These are phyloP conservation scores for Eucalyptus marginata DNA, from an alignment of 345 rosid genomes.

Conservation along the genomic window DNA sequence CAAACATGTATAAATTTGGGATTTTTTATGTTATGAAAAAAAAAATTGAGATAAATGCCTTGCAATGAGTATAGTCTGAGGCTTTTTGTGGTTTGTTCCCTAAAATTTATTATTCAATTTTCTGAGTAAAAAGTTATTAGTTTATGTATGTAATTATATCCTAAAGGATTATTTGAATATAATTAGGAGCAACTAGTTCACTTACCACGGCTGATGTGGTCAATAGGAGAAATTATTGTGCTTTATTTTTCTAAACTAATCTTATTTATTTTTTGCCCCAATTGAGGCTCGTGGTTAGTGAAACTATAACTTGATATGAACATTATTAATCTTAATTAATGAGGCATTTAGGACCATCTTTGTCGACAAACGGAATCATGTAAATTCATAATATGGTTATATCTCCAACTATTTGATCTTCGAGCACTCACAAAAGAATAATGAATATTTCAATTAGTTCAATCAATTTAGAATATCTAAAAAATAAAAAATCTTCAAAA, in stretches of 20 bases:
- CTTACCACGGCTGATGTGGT: background rate
- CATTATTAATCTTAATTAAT: too few relatives aligned
- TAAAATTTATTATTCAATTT: background rate
- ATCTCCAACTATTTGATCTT: background rate
- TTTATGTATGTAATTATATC: background rate
- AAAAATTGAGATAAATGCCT: background rate
- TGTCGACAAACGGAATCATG: background rate
- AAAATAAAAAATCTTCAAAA: too few relatives aligned
- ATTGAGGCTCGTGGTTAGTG: background rate
- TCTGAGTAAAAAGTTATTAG: background rate
- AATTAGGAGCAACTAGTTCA: background rate
- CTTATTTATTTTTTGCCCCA: background rate
- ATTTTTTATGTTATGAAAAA: rapidly evolving
- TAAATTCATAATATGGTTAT: background rate
- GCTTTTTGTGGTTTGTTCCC: background rate
- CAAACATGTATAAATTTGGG: rapidly evolving
- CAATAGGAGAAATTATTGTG: background rate
- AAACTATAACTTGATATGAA: background rate
- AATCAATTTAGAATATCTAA: background rate
- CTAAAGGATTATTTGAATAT: background rate
- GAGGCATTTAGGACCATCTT: background rate
- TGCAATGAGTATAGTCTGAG: background rate
- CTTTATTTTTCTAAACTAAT: background rate
- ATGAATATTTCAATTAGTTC: background rate
- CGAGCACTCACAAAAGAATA: background rate